These are phyloP conservation scores for Suillus variegatus DNA, from an alignment of 768 basidiomycete genomes.

Conservation along the genomic window DNA sequence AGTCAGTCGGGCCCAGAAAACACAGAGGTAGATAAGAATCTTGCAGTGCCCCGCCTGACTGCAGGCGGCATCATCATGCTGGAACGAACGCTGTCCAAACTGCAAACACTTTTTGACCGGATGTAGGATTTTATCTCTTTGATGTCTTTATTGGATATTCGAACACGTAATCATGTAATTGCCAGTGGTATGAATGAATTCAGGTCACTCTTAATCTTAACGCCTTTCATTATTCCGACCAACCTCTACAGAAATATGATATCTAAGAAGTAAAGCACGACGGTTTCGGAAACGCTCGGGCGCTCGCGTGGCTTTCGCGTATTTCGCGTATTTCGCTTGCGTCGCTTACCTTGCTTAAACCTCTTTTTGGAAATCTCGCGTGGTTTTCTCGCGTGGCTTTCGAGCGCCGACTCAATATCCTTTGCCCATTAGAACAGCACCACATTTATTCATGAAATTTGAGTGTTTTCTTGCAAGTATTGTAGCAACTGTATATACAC, in stretches of 20 bases:
- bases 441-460: no score
- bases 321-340: no score
- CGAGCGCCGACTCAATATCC: no score
- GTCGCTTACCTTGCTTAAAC: no score
- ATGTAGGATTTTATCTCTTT: slow-evolving; percentile 17
- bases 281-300: no score
- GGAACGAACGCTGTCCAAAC: slow-evolving; percentile 69
- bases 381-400: no score
- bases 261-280: no score
- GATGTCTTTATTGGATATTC: slow-evolving; percentile 7
- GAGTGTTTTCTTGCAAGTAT: no score
- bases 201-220: not conserved
- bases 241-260: slow-evolving; percentile 5
- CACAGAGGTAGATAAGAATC: slow-evolving; percentile 34
- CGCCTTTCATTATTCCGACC: not conserved
- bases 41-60: slow-evolving; percentile 74
- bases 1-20: slow-evolving; percentile 47
- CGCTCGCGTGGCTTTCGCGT: no score
- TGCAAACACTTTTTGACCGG: slow-evolving; percentile 47
- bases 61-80: slow-evolving; percentile 79
- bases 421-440: no score
- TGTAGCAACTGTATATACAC: no score
- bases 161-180: not conserved
- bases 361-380: no score
- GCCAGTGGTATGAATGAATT: not conserved